phyloP scores from a whole-genome alignment of 495 filamentous ascomycete genomes.

The Aspergillus ostianus region DNA sequence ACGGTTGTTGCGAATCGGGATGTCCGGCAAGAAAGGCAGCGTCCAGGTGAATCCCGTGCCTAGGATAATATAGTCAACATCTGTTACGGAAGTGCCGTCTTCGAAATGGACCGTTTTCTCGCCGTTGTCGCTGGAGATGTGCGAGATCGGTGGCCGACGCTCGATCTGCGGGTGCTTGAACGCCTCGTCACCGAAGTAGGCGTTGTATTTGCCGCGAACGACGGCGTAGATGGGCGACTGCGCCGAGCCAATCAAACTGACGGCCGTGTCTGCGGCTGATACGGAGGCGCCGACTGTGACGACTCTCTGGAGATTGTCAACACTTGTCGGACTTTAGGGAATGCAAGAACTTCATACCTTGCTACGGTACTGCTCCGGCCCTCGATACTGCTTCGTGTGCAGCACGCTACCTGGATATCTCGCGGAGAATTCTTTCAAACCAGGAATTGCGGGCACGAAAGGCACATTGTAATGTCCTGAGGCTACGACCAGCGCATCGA shows the following conservation, averaged over 20 bases:
- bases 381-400: conserved; percentile 43
- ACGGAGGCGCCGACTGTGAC: conserved; percentile 43
- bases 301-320: conserved; percentile 32
- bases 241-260: conserved; percentile 32
- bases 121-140: conserved; percentile 38
- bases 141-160: conserved; percentile 43
- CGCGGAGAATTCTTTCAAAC: conserved; percentile 35
- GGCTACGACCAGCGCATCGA: conserved; percentile 77
- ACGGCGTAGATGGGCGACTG: conserved; percentile 37
- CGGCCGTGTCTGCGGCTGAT: conserved; percentile 43
- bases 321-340: neutral
- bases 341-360: conserved; percentile 25
- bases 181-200: conserved; percentile 50
- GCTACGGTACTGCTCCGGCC: conserved; percentile 34
- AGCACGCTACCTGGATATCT: conserved; percentile 35
- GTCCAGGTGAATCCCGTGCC: conserved; percentile 58
- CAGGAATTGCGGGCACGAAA: conserved; percentile 61
- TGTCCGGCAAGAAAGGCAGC: conserved; percentile 51
- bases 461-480: conserved; percentile 77
- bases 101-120: conserved; percentile 44
- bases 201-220: conserved; percentile 44
- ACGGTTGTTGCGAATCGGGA: conserved; percentile 51
- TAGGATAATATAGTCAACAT: conserved; percentile 57
- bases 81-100: conserved; percentile 44
- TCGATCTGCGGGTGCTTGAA: conserved; percentile 51